Conservation (phyloP, 176 grass and related monocot species). For the Cocos nucifera region DNA sequence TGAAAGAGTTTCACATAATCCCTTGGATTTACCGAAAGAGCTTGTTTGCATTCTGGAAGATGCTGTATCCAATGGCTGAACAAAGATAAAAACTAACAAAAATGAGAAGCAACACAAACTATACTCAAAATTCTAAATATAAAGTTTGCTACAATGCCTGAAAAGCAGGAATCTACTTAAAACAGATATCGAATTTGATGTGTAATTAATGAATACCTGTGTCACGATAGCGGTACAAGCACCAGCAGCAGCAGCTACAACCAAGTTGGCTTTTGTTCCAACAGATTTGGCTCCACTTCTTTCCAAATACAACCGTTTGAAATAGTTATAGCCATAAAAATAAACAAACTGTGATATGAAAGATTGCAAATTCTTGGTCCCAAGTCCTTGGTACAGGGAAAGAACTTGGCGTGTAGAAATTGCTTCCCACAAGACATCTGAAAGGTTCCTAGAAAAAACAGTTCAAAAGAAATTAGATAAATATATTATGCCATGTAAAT, state of each 20-base stretch:
- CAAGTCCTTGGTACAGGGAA: constrained; percentile 89
- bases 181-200: no score
- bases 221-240: constrained; percentile 83
- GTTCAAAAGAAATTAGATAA: constrained; percentile 14
- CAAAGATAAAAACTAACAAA: background rate
- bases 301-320: constrained; percentile 76
- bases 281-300: constrained; percentile 77
- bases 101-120: background rate
- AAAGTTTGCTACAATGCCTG: no score
- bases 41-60: constrained; percentile 98
- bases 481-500: background rate
- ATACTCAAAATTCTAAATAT: background rate
- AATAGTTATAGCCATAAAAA: constrained; percentile 96
- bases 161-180: no score
- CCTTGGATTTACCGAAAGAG: constrained; percentile 90
- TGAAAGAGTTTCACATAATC: constrained; percentile 64
- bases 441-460: constrained; percentile 61
- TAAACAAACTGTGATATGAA: constrained; percentile 90
- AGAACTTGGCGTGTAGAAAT: constrained; percentile 55
- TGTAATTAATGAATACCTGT: constrained; percentile 32
- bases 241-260: constrained; percentile 85
- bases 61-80: constrained; percentile 85
- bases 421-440: constrained; percentile 95
- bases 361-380: constrained; percentile 89
- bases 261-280: constrained; percentile 76